Base-by-base conservation (phyloP, 2,329 filamentous ascomycete species). In the Xylariaceae sp. region DNA sequence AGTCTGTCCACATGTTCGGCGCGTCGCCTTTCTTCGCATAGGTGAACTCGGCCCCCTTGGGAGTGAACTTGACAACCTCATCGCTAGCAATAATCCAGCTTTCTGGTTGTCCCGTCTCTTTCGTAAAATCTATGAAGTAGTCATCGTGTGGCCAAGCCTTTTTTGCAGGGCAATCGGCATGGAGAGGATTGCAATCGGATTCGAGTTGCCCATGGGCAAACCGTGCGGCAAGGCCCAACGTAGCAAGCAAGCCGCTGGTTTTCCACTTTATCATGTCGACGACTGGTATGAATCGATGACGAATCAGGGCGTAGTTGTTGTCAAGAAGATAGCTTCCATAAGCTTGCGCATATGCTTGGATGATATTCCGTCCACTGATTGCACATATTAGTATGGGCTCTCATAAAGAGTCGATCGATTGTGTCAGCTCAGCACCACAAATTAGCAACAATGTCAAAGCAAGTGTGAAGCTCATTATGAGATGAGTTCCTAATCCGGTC, bases 101-200 rank as follows among this genome's bases (percentile, higher is more conserved):
- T 4, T 61, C 18, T 1, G 67, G 66, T 2, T 60, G 56, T 0
- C 63, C 58, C 0, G 57, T 66, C 52, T 69, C 61, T 57, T 72
- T 71, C 11, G 69, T 72, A 44, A 72, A 72, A 62, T 72, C 70
- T 51, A 72, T 65, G 41, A 65, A 69, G 57, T 72, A 72, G 54
- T 64, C 68, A 2, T 61, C 58, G 37, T 66, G 49, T 4, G 67
- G 58, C 62, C 58, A 70, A 15, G 66, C 68, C 53, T 65, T 67
- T 49, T 71, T 71, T 41, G 68, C 64, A 34, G 67, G 65, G 44
- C 70, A 72, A 35, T 62, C 56, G 6, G 63, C 17, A 3, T 68
- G 56, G 15, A 72, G 65, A 18, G 70, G 70, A 51, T 71, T 72
- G 35, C 70, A 72, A 53, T 70, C 68, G 10, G 69, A 66, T 47